A percentile compares a stretch with the other conserved stretches of the same genome.
Evolutionary conservation across 306 rosid genomes (phyloP).

Genomic region (Sesbania bispinosa): DNA sequence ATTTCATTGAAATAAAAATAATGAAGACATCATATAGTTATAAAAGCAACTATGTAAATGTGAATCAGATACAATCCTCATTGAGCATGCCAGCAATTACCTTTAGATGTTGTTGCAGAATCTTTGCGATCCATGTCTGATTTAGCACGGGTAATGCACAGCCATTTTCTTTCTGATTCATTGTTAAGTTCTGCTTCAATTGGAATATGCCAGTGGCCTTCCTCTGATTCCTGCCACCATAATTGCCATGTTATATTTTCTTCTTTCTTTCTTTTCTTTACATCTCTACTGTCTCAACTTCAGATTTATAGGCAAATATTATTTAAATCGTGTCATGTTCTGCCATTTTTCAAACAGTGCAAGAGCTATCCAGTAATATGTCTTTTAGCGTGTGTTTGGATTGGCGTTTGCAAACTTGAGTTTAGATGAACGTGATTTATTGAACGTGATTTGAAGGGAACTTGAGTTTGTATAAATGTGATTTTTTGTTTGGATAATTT

Average conservation of each 20-base stretch:
- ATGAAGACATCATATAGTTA: not conserved
- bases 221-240: constrained; percentile 78
- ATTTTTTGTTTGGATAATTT: no score
- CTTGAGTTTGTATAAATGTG: no score
- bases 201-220: constrained; percentile 93
- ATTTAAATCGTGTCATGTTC: not conserved
- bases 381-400: no score
- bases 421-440: no score
- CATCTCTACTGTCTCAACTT: constrained; percentile 9
- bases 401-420: no score
- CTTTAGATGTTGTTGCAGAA: constrained; percentile 42
- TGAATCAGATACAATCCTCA: constrained; percentile 40
- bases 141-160: constrained; percentile 65
- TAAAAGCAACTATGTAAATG: constrained; percentile 14
- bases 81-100: no score
- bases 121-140: constrained; percentile 28
- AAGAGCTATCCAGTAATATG: not conserved
- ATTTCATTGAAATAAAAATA: not conserved
- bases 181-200: constrained; percentile 51
- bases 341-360: not conserved
- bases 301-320: constrained; percentile 1
- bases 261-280: not conserved
- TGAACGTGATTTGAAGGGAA: no score
- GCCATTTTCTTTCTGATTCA: constrained; percentile 74
- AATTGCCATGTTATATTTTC: constrained; percentile 24